Conservation (phyloP, 2,329 filamentous ascomycete species). For the Colletotrichum chlorophyti region DNA sequence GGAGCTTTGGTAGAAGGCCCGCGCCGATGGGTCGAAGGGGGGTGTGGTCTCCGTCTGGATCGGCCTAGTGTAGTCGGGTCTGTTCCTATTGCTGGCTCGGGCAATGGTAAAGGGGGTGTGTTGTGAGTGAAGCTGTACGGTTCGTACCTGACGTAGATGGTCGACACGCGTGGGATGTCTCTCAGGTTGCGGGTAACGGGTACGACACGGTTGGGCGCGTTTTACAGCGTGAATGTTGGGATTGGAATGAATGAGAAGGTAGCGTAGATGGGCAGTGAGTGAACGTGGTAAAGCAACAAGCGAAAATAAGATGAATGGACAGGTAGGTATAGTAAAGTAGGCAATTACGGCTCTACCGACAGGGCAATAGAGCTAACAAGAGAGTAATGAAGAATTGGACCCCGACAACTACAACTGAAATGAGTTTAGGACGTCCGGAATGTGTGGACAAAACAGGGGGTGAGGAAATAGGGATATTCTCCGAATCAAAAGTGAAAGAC, state of each 20-base stretch:
- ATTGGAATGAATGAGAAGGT: too few species aligned
- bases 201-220: too few species aligned
- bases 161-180: constrained; percentile 16
- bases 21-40: background rate
- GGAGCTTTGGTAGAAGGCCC: background rate
- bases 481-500: background rate
- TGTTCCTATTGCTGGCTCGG: too few species aligned
- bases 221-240: too few species aligned
- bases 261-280: too few species aligned
- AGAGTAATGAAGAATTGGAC: background rate
- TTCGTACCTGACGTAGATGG: too few species aligned
- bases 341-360: constrained; percentile 2
- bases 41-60: background rate
- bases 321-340: background rate
- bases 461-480: background rate
- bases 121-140: constrained; percentile 1
- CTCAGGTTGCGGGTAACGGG: too few species aligned
- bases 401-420: background rate
- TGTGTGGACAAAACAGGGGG: constrained; percentile 16
- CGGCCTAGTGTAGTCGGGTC: too few species aligned
- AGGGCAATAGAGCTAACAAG: background rate
- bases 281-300: too few species aligned
- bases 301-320: background rate
- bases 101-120: too few species aligned
- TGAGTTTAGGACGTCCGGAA: too few species aligned